A percentile compares a stretch with the other conserved stretches of the same genome.
Evolutionary conservation across 1,139 yeast species (phyloP).

Genomic region (Candida pseudoviswanathii): DNA sequence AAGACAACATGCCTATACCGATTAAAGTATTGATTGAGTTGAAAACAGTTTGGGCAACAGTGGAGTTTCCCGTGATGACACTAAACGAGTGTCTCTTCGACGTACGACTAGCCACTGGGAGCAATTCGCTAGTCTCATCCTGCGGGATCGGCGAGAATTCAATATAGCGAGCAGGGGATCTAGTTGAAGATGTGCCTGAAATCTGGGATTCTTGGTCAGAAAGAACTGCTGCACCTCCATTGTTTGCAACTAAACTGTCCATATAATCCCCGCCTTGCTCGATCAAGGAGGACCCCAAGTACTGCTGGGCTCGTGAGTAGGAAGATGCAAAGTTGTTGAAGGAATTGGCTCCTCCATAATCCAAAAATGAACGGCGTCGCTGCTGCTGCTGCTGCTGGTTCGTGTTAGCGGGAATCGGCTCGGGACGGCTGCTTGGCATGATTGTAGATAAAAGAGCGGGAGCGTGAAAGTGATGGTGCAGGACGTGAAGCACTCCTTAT

Average conservation of each 20-base stretch:
- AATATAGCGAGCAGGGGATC: neutral
- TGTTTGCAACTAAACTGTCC: neutral
- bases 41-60: constrained; percentile 85
- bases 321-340: constrained; percentile 79
- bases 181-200: neutral
- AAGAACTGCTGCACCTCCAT: neutral
- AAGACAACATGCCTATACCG: constrained; percentile 83
- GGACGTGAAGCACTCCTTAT: neutral
- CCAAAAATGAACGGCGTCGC: constrained; percentile 26
- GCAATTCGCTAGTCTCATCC: constrained; percentile 20
- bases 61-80: constrained; percentile 37
- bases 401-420: neutral
- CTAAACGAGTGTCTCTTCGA: constrained; percentile 14
- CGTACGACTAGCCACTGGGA: constrained; percentile 11
- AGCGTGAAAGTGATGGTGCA: neutral
- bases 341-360: constrained; percentile 62
- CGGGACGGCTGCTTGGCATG: constrained; percentile 1
- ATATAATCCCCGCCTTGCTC: constrained; percentile 18
- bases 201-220: constrained; percentile 1
- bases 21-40: constrained; percentile 83
- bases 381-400: neutral
- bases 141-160: neutral
- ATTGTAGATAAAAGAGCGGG: neutral
- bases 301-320: constrained; percentile 73
- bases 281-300: constrained; percentile 30